These are phyloP conservation scores for Kodamaea fukazawae DNA, from an alignment of 805 yeast species.

Conservation along the genomic window DNA sequence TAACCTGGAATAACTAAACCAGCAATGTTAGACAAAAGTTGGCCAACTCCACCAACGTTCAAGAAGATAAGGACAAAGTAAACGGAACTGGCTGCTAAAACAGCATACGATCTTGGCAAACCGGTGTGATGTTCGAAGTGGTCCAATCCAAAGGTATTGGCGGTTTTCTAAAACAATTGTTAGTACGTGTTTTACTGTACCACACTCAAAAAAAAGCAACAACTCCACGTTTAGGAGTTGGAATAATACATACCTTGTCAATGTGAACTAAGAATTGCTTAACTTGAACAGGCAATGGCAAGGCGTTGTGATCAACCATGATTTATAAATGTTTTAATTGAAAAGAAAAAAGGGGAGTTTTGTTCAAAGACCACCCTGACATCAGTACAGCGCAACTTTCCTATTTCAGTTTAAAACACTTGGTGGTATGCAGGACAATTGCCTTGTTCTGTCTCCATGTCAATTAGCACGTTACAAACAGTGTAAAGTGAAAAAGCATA, in stretches of 20 bases:
- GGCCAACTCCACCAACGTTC: slow-evolving; percentile 94
- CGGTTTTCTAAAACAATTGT: slow-evolving; percentile 26
- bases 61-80: slow-evolving; percentile 80
- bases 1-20: slow-evolving; percentile 91
- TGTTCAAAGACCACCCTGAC: too few relatives aligned
- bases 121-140: slow-evolving; percentile 45
- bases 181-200: slow-evolving; percentile 11
- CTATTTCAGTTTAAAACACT: too few relatives aligned
- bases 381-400: too few relatives aligned
- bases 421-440: slow-evolving; percentile 1
- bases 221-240: too few relatives aligned
- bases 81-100: slow-evolving; percentile 57
- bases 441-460: too few relatives aligned
- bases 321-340: background rate
- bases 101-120: slow-evolving; percentile 83
- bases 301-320: slow-evolving; percentile 24
- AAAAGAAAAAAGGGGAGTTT: slow-evolving; percentile 6
- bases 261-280: slow-evolving; percentile 46
- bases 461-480: too few relatives aligned
- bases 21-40: slow-evolving; percentile 86
- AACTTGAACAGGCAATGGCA: slow-evolving; percentile 45
- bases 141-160: slow-evolving; percentile 28
- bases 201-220: too few relatives aligned
- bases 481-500: too few relatives aligned
- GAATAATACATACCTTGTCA: slow-evolving; percentile 45